These are phyloP conservation scores for Penicillium cataractarum DNA, from an alignment of 495 filamentous ascomycete genomes.

Conservation along the genomic window DNA sequence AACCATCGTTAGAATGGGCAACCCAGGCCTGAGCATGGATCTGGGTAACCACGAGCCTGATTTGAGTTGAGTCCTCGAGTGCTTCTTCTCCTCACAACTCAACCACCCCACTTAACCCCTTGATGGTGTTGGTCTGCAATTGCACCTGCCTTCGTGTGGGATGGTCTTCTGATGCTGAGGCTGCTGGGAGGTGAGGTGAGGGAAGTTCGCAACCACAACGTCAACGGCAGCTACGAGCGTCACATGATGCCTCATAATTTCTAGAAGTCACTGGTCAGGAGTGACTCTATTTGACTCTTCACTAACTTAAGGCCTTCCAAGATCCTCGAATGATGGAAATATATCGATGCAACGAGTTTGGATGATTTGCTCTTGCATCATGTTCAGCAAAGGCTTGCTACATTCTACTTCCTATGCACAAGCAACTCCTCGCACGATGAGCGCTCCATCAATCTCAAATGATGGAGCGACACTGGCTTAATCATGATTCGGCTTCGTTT, in stretches of 20 bases:
- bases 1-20: not conserved
- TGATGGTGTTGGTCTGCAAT: too few relatives aligned
- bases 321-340: not conserved
- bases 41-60: not conserved
- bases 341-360: not conserved
- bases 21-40: not conserved
- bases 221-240: conserved; percentile 7
- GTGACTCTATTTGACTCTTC: not conserved
- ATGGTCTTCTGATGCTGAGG: not conserved
- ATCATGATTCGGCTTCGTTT: not conserved
- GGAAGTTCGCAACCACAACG: not conserved
- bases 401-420: not conserved
- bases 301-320: not conserved
- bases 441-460: too few relatives aligned
- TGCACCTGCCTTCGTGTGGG: not conserved
- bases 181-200: not conserved
- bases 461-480: not conserved
- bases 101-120: too few relatives aligned
- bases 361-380: not conserved
- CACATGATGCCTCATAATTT: conserved; percentile 17
- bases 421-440: too few relatives aligned
- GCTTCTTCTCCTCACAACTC: not conserved
- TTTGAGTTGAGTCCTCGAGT: not conserved
- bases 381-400: not conserved
- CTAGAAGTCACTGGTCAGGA: not conserved